Percentiles rank a stretch among this genome's conserved stretches.
phyloP scores from a whole-genome alignment of 306 rosid species.

The Canavalia gladiata region DNA sequence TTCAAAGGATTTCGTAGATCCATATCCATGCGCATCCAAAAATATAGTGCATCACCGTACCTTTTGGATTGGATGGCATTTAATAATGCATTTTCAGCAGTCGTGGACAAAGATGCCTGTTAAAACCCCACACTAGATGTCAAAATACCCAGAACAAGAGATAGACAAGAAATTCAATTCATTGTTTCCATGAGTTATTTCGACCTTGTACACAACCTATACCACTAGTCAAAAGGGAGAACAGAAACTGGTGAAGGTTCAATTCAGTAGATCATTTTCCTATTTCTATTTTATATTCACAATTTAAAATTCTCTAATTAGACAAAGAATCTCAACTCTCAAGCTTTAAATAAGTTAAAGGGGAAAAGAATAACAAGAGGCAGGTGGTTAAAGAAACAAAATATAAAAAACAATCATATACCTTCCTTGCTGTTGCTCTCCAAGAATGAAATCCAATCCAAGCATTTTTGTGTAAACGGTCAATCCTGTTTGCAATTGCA shows the following conservation, averaged over 20 bases:
- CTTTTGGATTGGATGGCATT: slow-evolving; percentile 70
- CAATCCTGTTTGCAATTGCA: slow-evolving; percentile 86
- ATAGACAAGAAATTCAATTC: not conserved
- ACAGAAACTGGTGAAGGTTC: slow-evolving; percentile 9
- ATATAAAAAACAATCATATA: slow-evolving; percentile 39
- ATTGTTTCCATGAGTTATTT: slow-evolving; percentile 19
- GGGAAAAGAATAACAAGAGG: not conserved
- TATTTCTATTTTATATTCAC: not conserved
- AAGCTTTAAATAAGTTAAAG: slow-evolving; percentile 13
- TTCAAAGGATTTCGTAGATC: slow-evolving; percentile 73
- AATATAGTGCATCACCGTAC: slow-evolving; percentile 91
- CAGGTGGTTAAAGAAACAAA: slow-evolving; percentile 15
- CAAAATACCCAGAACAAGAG: slow-evolving; percentile 29
- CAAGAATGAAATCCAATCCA: slow-evolving; percentile 99
- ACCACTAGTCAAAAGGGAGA: not conserved
- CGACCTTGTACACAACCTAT: not conserved
- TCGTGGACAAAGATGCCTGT: slow-evolving; percentile 85
- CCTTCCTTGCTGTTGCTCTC: slow-evolving; percentile 98
- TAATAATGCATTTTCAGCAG: slow-evolving; percentile 81
- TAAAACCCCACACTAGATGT: slow-evolving; percentile 47
- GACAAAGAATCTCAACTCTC: slow-evolving; percentile 11
- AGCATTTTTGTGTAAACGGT: slow-evolving; percentile 92
- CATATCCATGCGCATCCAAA: slow-evolving; percentile 91
- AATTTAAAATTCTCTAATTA: not conserved
- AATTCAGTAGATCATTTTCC: slow-evolving; percentile 18